phyloP scores from a whole-genome alignment of 1,139 yeast species.

The Scheffersomyces parashehatae region DNA sequence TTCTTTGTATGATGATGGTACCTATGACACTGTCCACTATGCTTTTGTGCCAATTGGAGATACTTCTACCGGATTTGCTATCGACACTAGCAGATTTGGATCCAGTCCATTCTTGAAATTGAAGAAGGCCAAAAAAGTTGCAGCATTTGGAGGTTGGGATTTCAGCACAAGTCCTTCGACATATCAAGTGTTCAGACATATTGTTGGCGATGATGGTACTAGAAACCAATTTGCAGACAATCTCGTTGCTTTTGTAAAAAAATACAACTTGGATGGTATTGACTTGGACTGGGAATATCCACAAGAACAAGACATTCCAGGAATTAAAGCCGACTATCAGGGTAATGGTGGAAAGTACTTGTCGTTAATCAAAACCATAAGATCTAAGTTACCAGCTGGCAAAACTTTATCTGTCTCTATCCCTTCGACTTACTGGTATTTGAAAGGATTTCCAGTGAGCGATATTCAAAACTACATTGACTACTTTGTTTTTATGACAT shows the following conservation, averaged over 20 bases:
- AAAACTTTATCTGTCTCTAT: constrained; percentile 1
- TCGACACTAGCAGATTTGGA: constrained; percentile 1
- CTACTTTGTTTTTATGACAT: too few relatives aligned
- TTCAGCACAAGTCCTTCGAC: constrained; percentile 12
- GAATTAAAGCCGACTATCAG: constrained; percentile 13
- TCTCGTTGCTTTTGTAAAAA: constrained; percentile 12
- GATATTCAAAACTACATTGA: too few relatives aligned
- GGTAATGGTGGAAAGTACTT: constrained; percentile 13
- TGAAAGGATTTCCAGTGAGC: background rate
- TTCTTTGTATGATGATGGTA: constrained; percentile 4
- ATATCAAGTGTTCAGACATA: constrained; percentile 10
- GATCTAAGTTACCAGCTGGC: constrained; percentile 1
- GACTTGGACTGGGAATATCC: constrained; percentile 26
- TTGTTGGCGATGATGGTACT: constrained; percentile 2
- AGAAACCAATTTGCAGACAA: constrained; percentile 15
- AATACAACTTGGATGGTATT: constrained; percentile 19
- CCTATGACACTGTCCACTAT: constrained; percentile 15
- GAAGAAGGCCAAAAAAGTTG: constrained; percentile 13
- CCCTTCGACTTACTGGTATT: constrained; percentile 1
- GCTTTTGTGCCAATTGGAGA: too few relatives aligned
- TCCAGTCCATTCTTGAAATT: constrained; percentile 9
- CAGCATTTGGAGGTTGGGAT: constrained; percentile 16
- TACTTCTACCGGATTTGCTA: too few relatives aligned
- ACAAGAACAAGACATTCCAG: constrained; percentile 9
- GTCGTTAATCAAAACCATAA: constrained; percentile 12